phyloP scores from a whole-genome alignment of 1,284 basidiomycete species.

The Melampsora larici-populina region DNA sequence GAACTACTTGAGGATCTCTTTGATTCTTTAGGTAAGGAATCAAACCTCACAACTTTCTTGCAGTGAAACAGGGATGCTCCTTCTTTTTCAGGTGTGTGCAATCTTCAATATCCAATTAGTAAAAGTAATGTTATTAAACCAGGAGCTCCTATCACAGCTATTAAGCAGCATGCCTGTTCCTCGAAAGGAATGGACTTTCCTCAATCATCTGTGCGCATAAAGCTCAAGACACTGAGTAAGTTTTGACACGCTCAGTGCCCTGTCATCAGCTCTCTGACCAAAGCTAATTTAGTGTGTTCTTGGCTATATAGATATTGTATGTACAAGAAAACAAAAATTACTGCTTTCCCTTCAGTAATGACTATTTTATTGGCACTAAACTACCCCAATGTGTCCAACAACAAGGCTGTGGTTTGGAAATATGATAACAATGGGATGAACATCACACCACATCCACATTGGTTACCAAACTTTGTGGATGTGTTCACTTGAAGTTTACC shows the following conservation, averaged over 20 bases:
- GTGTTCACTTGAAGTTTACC: constrained; percentile 98
- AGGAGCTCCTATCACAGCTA: constrained; percentile 60
- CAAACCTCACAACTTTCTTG: too few relatives aligned
- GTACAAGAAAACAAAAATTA: constrained; percentile 94
- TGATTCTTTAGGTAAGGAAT: too few relatives aligned
- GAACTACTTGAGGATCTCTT: too few relatives aligned
- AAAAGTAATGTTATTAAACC: too few relatives aligned
- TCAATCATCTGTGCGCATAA: constrained; percentile 93
- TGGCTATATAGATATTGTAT: constrained; percentile 71
- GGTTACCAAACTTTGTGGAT: constrained; percentile 98
- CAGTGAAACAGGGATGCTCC: too few relatives aligned
- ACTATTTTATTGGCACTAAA: constrained; percentile 94
- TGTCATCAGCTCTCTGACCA: not conserved
- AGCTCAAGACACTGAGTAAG: constrained; percentile 86
- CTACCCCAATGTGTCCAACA: constrained; percentile 93
- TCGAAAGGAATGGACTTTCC: constrained; percentile 88
- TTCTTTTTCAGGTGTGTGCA: constrained; percentile 85
- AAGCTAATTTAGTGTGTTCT: not conserved
- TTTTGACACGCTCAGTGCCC: constrained; percentile 36
- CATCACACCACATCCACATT: constrained; percentile 91
- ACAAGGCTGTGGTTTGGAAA: constrained; percentile 93
- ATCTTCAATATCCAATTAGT: too few relatives aligned
- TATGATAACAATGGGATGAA: constrained; percentile 97
- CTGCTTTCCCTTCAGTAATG: constrained; percentile 86
- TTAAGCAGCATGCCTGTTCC: constrained; percentile 84